phyloP scores from a whole-genome alignment of 352 stramenopile species.

The Hyaloperonospora brassicae region DNA sequence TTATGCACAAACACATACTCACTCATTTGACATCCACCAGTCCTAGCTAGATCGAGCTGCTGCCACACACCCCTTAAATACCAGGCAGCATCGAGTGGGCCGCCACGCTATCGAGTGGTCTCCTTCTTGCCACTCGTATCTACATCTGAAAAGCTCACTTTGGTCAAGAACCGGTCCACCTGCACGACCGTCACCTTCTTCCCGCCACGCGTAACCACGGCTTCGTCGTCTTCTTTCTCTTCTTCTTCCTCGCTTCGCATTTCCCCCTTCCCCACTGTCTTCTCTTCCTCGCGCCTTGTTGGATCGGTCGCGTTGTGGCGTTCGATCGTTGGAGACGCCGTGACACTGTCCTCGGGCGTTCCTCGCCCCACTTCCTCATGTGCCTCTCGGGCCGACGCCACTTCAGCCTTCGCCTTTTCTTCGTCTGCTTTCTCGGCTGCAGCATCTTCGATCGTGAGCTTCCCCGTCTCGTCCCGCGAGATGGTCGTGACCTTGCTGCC shows the following conservation, averaged over 20 bases:
- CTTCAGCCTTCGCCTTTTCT: not conserved
- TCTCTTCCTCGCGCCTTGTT: constrained; percentile 9
- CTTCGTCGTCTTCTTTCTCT: constrained; percentile 18
- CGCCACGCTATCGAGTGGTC: constrained; percentile 13
- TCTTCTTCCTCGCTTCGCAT: no score
- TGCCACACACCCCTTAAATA: constrained; percentile 20
- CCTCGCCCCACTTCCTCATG: constrained; percentile 3
- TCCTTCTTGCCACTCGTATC: constrained; percentile 16
- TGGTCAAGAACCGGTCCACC: constrained; percentile 32
- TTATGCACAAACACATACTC: no score
- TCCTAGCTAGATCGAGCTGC: constrained; percentile 13
- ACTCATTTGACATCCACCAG: constrained; percentile 2
- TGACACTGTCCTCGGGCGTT: constrained; percentile 23
- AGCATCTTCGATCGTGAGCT: constrained; percentile 62
- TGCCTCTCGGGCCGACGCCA: not conserved
- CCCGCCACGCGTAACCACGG: constrained; percentile 17
- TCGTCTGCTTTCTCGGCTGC: constrained; percentile 11
- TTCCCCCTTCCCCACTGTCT: not conserved
- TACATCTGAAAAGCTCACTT: constrained; percentile 26
- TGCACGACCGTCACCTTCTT: constrained; percentile 48
- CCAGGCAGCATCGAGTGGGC: constrained; percentile 6
- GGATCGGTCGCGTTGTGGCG: constrained; percentile 7
- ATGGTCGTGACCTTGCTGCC: constrained; percentile 64
- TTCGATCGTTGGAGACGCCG: constrained; percentile 22
- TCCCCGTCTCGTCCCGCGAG: constrained; percentile 57